phyloP scores from a whole-genome alignment of 2,329 filamentous ascomycete species.

The Septoria petroselini region DNA sequence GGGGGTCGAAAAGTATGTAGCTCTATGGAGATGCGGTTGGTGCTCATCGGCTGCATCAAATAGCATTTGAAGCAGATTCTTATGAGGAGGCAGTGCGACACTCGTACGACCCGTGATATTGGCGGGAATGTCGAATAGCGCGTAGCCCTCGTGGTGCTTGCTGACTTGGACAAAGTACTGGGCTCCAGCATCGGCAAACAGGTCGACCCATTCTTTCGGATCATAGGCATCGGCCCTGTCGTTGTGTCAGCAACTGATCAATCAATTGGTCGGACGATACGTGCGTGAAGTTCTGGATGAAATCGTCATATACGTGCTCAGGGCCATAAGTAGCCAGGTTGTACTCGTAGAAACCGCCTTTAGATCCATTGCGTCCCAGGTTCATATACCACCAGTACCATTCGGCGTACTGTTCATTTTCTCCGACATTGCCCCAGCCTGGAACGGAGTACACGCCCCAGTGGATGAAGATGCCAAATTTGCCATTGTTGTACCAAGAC shows the following conservation, averaged over 20 bases:
- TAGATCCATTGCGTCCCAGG: conserved; percentile 40
- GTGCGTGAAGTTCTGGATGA: conserved; percentile 53
- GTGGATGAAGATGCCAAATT: conserved; percentile 61
- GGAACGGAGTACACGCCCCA: conserved; percentile 57
- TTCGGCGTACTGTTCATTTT: conserved; percentile 36
- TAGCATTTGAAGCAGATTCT: conserved; percentile 44
- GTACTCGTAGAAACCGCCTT: conserved; percentile 50
- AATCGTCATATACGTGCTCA: conserved; percentile 55
- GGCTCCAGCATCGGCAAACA: conserved; percentile 53
- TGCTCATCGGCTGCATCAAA: conserved; percentile 45
- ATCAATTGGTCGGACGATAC: not conserved
- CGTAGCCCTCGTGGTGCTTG: conserved; percentile 51
- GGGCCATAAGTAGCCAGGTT: conserved; percentile 52
- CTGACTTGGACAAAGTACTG: conserved; percentile 47
- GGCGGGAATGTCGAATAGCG: conserved; percentile 44
- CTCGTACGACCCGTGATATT: conserved; percentile 44
- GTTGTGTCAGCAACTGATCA: no score
- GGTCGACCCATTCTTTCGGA: conserved; percentile 54
- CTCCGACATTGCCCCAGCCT: conserved; percentile 51
- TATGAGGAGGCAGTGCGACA: conserved; percentile 41
- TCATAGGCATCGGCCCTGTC: conserved; percentile 44
- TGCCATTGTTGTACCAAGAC: conserved; percentile 54
- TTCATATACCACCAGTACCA: conserved; percentile 52
- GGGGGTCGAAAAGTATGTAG: conserved; percentile 47
- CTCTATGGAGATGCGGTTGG: conserved; percentile 45